Base-by-base conservation (phyloP, 345 rosid genomes). In the Eucalyptus microcorys region DNA sequence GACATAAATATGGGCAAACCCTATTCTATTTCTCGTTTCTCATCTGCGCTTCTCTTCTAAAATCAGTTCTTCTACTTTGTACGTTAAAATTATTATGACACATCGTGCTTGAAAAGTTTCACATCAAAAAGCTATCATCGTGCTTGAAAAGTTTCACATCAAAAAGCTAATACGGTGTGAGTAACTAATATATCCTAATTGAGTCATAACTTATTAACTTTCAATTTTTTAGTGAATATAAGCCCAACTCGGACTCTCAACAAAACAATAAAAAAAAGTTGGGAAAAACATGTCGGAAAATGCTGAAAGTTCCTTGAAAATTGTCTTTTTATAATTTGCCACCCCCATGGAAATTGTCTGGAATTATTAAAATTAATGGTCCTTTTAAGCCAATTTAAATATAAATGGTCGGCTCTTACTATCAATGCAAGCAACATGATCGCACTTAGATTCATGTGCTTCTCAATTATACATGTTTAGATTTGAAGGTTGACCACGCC, bases 121-220 rank as follows among this genome's bases (percentile, higher is more conserved):
- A 21, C 57, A 21, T 52, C 57, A 52, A 52, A 52, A 52, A 21
- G 57, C 0, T 1, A 2, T n/a, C 4, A 21, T 8, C 24, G 2
- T 19, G 0, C 10, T 52, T 19, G 24, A 52, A 52, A 52, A 52
- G 1, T 21, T 52, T 52, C 57, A 21, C 57, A 21, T 52, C 57
- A 52, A 52, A 52, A 52, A 21, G 57, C 0, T 1, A 2, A 19
- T 19, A 21, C 2, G 4, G 26, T 19, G 57, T 7, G 57, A 52
- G 10, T 52, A 19, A 52, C 0, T 52, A 52, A 52, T 52, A 52
- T 52, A 52, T 52, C 26, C 0, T 19, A 52, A 21, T 21, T 1
- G 2, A 2, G 10, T 52, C 0, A 52, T 21, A 21, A 0, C 10
- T 21, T 52, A 52, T 52, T 52, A 0, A 52, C 1, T 8, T 21